These are phyloP conservation scores for Colletotrichum sp. DNA, from an alignment of 2,329 filamentous ascomycete genomes.

Conservation along the genomic window DNA sequence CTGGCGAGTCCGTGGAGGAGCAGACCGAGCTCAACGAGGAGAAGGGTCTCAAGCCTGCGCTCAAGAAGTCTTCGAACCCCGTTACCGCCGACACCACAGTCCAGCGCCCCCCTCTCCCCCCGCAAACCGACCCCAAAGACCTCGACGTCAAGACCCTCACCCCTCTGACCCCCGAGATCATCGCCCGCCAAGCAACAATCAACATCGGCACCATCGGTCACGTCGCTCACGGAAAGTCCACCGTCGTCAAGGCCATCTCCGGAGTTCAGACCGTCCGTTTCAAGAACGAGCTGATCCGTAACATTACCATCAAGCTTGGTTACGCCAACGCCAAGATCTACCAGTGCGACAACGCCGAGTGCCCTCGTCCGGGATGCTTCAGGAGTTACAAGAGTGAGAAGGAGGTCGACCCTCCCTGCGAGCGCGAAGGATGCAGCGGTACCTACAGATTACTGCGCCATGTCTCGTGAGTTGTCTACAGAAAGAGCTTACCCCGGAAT, in stretches of 20 bases:
- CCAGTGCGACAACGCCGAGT: conserved; percentile 92
- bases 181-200: conserved; percentile 96
- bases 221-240: conserved; percentile 98
- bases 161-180: conserved; percentile 94
- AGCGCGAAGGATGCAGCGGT: conserved; percentile 88
- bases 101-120: conserved; percentile 64
- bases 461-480: conserved; percentile 74
- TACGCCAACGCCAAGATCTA: conserved; percentile 99
- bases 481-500: conserved; percentile 8
- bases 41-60: conserved; percentile 79
- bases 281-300: conserved; percentile 99
- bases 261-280: conserved; percentile 98
- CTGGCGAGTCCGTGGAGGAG: conserved; percentile 67
- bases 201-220: conserved; percentile 99
- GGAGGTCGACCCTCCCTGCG: conserved; percentile 95
- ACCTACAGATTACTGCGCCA: conserved; percentile 89
- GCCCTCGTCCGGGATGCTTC: conserved; percentile 94
- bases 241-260: conserved; percentile 98
- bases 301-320: conserved; percentile 99
- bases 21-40: conserved; percentile 56
- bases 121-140: conserved; percentile 90
- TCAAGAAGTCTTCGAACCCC: conserved; percentile 71
- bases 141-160: conserved; percentile 82
- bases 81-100: conserved; percentile 61
- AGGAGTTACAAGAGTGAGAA: conserved; percentile 98